phyloP scores from a whole-genome alignment of 495 filamentous ascomycete genomes.

The Neurospora tetrasperma region DNA sequence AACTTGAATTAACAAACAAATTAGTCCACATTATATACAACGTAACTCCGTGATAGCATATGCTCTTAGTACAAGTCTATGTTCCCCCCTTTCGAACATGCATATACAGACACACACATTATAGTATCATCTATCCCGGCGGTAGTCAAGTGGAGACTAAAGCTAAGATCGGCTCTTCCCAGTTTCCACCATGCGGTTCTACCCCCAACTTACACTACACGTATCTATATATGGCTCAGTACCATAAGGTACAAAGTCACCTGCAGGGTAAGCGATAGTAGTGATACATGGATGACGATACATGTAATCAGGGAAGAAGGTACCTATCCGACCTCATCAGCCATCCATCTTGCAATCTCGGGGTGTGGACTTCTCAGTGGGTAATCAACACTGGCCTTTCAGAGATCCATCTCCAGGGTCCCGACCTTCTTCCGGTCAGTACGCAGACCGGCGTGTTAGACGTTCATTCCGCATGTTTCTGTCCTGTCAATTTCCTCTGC shows the following conservation, averaged over 20 bases:
- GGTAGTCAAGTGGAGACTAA: background rate
- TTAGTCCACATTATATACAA: too few species aligned
- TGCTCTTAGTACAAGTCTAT: background rate
- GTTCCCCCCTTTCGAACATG: background rate
- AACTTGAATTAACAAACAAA: too few species aligned
- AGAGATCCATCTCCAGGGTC: background rate
- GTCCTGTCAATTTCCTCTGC: background rate
- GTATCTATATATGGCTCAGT: background rate
- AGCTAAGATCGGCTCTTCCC: background rate
- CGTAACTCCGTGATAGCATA: background rate
- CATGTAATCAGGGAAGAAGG: background rate
- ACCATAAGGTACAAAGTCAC: background rate
- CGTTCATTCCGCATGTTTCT: background rate
- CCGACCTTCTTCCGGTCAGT: background rate
- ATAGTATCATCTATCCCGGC: background rate
- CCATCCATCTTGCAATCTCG: background rate
- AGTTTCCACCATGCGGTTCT: background rate
- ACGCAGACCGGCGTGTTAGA: background rate
- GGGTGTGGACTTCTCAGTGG: background rate
- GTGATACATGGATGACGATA: background rate
- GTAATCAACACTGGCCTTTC: background rate
- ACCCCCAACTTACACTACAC: background rate
- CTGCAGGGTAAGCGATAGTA: background rate
- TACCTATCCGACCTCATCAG: background rate
- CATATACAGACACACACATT: background rate